Base-by-base conservation (phyloP, 1,284 basidiomycete species). In the Apiotrichum laibachii region DNA sequence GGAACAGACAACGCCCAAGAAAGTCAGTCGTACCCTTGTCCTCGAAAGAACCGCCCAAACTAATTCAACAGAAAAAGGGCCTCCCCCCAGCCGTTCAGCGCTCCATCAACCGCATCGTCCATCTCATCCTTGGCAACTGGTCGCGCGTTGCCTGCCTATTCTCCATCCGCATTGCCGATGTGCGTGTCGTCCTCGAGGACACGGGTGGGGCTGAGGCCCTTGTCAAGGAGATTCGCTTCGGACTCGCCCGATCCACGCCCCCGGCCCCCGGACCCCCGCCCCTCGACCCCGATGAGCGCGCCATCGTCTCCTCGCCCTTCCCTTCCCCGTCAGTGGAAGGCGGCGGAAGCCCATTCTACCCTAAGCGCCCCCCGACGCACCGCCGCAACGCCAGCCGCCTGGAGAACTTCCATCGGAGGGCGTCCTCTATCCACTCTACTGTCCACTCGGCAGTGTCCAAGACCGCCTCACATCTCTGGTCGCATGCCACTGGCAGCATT, bases 181-280 rank as follows among this genome's bases (percentile, higher is more conserved):
- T 68, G 34, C 64, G 69, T 5, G 50, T 77, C 59, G 66, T 74
- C 54, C 53, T 72, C 31, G 72, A 75, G 26, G 72, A 73, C n/a
- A 54, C 70, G 5, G 65, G 70, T 13, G 67, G 67, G 8, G 44
- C 73, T 35, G 72, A 74, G 48, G 39, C 72, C 4, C 63, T 59
- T 1, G 33, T 72, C 26, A 50, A 58, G 4, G 65, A 69, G 15
- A 39, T 70, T 19, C 60, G 55, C 1, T 49, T 69, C 11, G 70
- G 70, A 3, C 60, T 68, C 35, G 63, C 44, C 10, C 39, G 39
- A 10, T 52, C 43, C 55, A 15, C 43, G 21, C 34, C 34, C 5
- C n/a, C 37, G 19, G n/a, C 43, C 26, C 21, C 50, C 4, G 11
- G 34, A 3, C 31, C 50, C 13, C 40, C 53, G 16, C 10, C 26